Percentiles rank a stretch among this genome's conserved stretches.
Evolutionary conservation across 768 basidiomycete genomes (phyloP).

Genomic region (Rhodotorula graminis): DNA sequence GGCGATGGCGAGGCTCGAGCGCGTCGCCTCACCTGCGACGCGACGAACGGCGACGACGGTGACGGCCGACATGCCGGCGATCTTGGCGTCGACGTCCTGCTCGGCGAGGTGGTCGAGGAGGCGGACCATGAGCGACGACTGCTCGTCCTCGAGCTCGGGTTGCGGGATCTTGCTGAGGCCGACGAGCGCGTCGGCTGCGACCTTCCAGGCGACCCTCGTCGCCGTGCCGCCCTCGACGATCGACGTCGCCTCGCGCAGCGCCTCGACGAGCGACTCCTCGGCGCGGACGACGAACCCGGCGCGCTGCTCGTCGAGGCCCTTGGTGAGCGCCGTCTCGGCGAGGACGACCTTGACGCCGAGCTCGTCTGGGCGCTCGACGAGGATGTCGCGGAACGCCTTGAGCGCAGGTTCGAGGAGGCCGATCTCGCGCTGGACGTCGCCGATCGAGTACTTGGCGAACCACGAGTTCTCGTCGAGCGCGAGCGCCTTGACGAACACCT

Average conservation of each 20-base stretch:
- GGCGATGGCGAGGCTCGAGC: slow-evolving; percentile 31
- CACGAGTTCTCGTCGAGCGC: slow-evolving; percentile 73
- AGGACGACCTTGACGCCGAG: slow-evolving; percentile 67
- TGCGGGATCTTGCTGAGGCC: slow-evolving; percentile 54
- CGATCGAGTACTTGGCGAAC: slow-evolving; percentile 76
- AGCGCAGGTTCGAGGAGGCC: slow-evolving; percentile 74
- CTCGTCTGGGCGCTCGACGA: slow-evolving; percentile 60
- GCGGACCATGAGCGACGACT: neutral
- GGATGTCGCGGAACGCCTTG: slow-evolving; percentile 57
- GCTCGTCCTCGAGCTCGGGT: neutral
- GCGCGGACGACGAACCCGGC: slow-evolving; percentile 72
- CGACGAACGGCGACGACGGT: slow-evolving; percentile 3
- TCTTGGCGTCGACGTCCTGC: slow-evolving; percentile 38
- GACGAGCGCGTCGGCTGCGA: slow-evolving; percentile 67
- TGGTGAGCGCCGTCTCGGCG: slow-evolving; percentile 65
- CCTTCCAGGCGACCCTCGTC: slow-evolving; percentile 75
- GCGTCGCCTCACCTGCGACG: neutral
- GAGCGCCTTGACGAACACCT: slow-evolving; percentile 70
- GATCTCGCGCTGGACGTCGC: slow-evolving; percentile 72
- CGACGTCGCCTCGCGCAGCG: slow-evolving; percentile 56
- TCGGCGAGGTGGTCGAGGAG: slow-evolving; percentile 20
- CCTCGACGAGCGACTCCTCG: slow-evolving; percentile 63
- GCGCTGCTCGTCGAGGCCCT: slow-evolving; percentile 61
- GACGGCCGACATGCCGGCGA: slow-evolving; percentile 27
- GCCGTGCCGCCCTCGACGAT: slow-evolving; percentile 57